phyloP scores from a whole-genome alignment of 2,329 filamentous ascomycete genomes.

The Fusarium brachygibbosum region DNA sequence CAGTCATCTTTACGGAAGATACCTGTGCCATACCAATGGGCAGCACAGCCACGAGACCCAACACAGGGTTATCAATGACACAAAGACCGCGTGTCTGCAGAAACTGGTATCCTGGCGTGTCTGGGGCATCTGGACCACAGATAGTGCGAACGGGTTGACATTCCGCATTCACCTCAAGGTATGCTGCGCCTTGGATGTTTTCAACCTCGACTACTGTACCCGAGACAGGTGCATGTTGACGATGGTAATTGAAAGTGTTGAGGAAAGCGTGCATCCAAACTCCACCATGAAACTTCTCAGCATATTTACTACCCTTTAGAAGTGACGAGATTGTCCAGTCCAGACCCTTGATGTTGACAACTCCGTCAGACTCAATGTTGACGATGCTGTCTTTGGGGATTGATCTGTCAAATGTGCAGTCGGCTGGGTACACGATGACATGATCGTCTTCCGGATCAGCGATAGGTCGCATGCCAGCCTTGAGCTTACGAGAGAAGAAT shows the following conservation, averaged over 20 bases:
- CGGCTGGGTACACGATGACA: constrained; percentile 17
- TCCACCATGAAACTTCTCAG: constrained; percentile 13
- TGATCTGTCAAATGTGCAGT: constrained; percentile 17
- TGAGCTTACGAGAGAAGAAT: constrained; percentile 18
- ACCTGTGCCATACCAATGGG: constrained; percentile 22
- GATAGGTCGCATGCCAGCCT: constrained; percentile 9
- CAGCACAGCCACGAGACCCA: constrained; percentile 11
- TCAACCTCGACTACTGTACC: constrained; percentile 11
- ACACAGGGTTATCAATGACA: constrained; percentile 2
- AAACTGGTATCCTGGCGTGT: constrained; percentile 10
- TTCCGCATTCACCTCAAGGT: constrained; percentile 13
- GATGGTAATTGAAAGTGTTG: constrained; percentile 26
- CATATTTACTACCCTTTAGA: constrained; percentile 9
- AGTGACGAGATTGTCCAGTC: constrained; percentile 17
- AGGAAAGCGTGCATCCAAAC: constrained; percentile 26
- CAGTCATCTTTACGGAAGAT: background rate
- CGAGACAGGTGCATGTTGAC: constrained; percentile 4
- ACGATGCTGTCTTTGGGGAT: constrained; percentile 15
- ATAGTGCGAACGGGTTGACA: constrained; percentile 4
- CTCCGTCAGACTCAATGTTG: constrained; percentile 12
- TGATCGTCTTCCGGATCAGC: background rate
- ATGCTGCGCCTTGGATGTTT: constrained; percentile 13
- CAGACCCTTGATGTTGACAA: constrained; percentile 6
- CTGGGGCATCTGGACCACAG: constrained; percentile 8
- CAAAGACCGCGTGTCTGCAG: constrained; percentile 19